Percentiles rank a stretch among this genome's conserved stretches.
Evolutionary conservation across 1,284 basidiomycete species (phyloP).

Genomic region (Schizophyllum commune): DNA sequence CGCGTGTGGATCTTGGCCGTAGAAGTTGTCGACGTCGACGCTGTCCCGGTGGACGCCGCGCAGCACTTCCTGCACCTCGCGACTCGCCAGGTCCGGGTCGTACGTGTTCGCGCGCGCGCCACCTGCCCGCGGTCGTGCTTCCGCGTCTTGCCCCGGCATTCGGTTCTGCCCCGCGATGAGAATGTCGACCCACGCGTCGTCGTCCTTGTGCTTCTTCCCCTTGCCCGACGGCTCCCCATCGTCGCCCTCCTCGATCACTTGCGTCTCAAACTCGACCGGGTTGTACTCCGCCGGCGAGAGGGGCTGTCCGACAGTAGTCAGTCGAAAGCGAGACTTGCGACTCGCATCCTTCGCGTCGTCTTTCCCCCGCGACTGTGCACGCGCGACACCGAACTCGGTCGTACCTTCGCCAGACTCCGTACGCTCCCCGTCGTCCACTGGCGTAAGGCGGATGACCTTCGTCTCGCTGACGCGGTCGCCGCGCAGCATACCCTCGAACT

Average conservation of each 20-base stretch:
- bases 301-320: conserved; percentile 41
- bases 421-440: conserved; percentile 11
- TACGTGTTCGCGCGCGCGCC: conserved; percentile 28
- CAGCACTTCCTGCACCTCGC: conserved; percentile 64
- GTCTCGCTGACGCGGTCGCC: conserved; percentile 41
- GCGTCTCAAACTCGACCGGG: conserved; percentile 66
- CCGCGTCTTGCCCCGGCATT: conserved; percentile 53
- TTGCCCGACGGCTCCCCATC: conserved; percentile 33
- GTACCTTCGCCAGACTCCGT: neutral
- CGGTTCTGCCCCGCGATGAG: conserved; percentile 61
- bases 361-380: neutral
- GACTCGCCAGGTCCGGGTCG: conserved; percentile 65
- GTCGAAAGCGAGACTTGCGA: conserved; percentile 17
- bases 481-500: conserved; percentile 72
- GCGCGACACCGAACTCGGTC: neutral
- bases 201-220: conserved; percentile 47
- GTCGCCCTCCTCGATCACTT: conserved; percentile 50
- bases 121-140: conserved; percentile 20
- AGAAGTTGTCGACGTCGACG: conserved; percentile 38
- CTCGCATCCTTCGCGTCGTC: conserved; percentile 23
- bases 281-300: conserved; percentile 60
- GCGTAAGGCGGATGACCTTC: conserved; percentile 49
- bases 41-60: conserved; percentile 45
- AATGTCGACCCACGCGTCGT: conserved; percentile 79
- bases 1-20: conserved; percentile 25